Evolutionary conservation across 2,329 filamentous ascomycete genomes (phyloP), one percentile per base, ranked within the genome.

Genomic region (Fusarium sp.): DNA sequence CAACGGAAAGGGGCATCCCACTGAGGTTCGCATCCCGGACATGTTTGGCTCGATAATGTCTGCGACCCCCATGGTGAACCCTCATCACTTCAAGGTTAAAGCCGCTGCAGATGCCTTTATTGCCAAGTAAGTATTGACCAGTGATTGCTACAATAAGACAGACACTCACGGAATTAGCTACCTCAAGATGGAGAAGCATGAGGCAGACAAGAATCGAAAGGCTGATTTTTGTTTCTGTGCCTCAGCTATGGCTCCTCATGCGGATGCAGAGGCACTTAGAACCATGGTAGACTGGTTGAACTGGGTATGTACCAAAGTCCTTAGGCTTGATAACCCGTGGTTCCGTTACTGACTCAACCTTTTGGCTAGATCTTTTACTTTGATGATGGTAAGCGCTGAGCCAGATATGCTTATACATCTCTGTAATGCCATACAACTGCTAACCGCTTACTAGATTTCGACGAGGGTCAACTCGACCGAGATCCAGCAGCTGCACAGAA

Each of bases 141-240:
- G 0, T 3, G 23, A 10, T 6, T 15, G 3, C 3, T 26, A 11
- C 3, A 18, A 1, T 16, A 4, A 4, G 21, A 2, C 16, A 11
- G 11, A 33, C 29, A 33, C 4, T 6, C 4, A 10, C 1, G n/a
- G 6, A 12, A 9, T 6, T 16, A 37, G 21, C 11, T 48, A 37
- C n/a, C 8, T 48, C 3, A 24, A 37, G 29, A 48, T 48, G 46
- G 46, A 48, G 16, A 24, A 48, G 3, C 46, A 48, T 9, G 46
- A 48, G 24, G 29, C 46, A 13, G 18, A 23, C 4, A 37, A 24
- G 21, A 48, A 48, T 21, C 7, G 29, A 37, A 48, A 48, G 29
- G 46, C 46, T 18, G 29, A 37, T 12, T 48, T 48, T 20, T 48
- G 46, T 48, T 37, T 48, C 46, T 48, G 46, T 9, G 46, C 29